phyloP scores from a whole-genome alignment of 208 protist species.

The Phytomonas serpens region DNA sequence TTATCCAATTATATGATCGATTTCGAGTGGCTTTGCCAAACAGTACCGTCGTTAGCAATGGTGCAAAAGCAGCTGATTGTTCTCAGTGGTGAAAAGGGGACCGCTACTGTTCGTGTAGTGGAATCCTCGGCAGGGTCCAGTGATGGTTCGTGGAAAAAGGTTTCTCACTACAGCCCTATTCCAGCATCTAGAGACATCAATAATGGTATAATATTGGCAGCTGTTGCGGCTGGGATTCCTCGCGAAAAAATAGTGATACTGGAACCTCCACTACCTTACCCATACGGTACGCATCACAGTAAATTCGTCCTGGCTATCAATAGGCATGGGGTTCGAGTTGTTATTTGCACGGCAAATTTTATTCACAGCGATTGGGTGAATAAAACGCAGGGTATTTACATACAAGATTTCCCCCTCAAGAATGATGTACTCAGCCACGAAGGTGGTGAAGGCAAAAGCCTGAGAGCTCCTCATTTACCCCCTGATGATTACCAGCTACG shows the following conservation, averaged over 20 bases:
- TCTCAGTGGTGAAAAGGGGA: conserved; percentile 47
- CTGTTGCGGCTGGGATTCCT: not conserved
- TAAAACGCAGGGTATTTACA: conserved; percentile 70
- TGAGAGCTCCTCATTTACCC: not conserved
- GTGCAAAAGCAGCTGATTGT: conserved; percentile 30
- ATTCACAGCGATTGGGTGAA: conserved; percentile 51
- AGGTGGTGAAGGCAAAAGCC: not conserved
- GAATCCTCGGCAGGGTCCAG: not conserved
- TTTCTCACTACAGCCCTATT: conserved; percentile 5
- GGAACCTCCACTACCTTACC: conserved; percentile 49
- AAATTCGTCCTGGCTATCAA: conserved; percentile 67
- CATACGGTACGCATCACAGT: conserved; percentile 82
- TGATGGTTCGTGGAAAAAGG: not conserved
- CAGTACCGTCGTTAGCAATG: conserved; percentile 25
- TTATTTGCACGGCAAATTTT: conserved; percentile 70
- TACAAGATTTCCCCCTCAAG: conserved; percentile 73
- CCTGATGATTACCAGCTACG: not conserved
- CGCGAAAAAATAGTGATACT: conserved; percentile 31
- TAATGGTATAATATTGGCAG: conserved; percentile 4
- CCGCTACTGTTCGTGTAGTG: conserved; percentile 19
- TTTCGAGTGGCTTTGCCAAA: conserved; percentile 40
- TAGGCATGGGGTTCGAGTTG: conserved; percentile 41
- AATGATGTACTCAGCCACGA: not conserved
- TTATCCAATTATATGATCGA: conserved; percentile 73
- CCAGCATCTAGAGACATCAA: conserved; percentile 11